Conservation (phyloP, 495 filamentous ascomycete species). For the Astrothelium subdiscretum region DNA sequence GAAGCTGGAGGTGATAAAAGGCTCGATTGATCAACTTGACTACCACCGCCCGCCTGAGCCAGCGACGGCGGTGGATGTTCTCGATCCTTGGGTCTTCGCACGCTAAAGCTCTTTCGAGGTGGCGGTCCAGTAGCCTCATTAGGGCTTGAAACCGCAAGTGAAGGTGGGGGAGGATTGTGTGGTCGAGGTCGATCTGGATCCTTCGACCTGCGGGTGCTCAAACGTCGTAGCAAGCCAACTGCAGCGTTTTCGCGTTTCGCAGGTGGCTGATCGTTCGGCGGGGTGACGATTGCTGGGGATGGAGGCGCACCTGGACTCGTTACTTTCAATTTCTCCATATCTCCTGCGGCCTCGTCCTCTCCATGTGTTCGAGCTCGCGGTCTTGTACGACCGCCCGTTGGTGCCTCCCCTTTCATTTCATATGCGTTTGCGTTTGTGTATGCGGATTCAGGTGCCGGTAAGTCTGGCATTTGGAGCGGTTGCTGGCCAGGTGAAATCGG, state of each 20-base stretch:
- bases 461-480: conserved; percentile 56
- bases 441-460: conserved; percentile 73
- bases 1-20: conserved; percentile 52
- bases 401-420: conserved; percentile 70
- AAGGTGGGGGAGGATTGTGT: conserved; percentile 52
- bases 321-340: conserved; percentile 60
- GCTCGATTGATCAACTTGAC: conserved; percentile 60
- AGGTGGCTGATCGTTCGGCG: conserved; percentile 48
- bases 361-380: conserved; percentile 88
- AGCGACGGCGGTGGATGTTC: conserved; percentile 39
- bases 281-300: conserved; percentile 43
- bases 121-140: conserved; percentile 44
- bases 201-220: conserved; percentile 69
- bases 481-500: conserved; percentile 45
- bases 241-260: conserved; percentile 79
- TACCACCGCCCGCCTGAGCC: conserved; percentile 48
- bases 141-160: conserved; percentile 62
- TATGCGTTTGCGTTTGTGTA: conserved; percentile 77
- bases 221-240: conserved; percentile 72
- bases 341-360: conserved; percentile 78
- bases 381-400: conserved; percentile 64
- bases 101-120: conserved; percentile 70
- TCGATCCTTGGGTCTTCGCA: conserved; percentile 56
- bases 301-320: conserved; percentile 39
- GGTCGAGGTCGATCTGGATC: conserved; percentile 47